Evolutionary conservation across 805 yeast genomes (phyloP).

Genomic region (Saturnispora sanitii): DNA sequence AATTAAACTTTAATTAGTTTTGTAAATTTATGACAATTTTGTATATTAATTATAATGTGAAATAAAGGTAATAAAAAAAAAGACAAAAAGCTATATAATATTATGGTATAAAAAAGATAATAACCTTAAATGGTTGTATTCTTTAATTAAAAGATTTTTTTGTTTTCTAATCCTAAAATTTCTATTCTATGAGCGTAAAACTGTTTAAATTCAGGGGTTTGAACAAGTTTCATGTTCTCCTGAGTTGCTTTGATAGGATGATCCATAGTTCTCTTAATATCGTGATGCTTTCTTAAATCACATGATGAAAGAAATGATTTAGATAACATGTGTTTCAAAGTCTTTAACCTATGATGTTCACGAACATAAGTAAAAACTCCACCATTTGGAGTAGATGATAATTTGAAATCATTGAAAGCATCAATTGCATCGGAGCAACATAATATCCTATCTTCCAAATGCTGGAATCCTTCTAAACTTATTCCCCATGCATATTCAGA

Average conservation of each 20-base stretch:
- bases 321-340: neutral
- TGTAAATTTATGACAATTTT: neutral
- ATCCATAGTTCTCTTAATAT: neutral
- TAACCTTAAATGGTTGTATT: no score
- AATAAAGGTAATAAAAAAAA: neutral
- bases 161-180: constrained; percentile 1
- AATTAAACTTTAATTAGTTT: constrained; percentile 15
- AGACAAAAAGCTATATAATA: no score
- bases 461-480: neutral
- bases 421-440: constrained; percentile 7
- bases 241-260: neutral
- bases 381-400: neutral
- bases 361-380: neutral
- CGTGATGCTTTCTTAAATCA: constrained; percentile 2
- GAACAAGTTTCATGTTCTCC: constrained; percentile 2
- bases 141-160: constrained; percentile 3
- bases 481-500: constrained; percentile 8
- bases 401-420: neutral
- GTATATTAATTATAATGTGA: neutral
- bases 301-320: constrained; percentile 2
- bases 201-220: neutral
- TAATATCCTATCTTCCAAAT: neutral
- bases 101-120: neutral
- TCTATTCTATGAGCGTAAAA: constrained; percentile 2
- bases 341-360: neutral